These are phyloP conservation scores for Naegleria lovaniensis DNA, from an alignment of 208 protist genomes.

Conservation along the genomic window DNA sequence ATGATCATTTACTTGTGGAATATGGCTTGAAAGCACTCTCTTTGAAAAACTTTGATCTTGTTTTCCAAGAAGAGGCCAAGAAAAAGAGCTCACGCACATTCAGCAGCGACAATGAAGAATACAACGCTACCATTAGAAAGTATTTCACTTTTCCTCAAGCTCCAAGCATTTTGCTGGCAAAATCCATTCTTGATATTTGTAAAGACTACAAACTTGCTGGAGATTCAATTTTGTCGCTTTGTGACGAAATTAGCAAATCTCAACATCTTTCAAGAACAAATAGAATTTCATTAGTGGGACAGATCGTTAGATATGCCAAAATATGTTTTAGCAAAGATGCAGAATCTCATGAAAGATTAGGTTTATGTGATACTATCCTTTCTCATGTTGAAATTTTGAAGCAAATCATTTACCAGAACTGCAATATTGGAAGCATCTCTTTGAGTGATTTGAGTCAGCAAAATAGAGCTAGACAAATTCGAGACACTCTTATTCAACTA, in stretches of 20 bases:
- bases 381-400: background rate
- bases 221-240: background rate
- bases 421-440: background rate
- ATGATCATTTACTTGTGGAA: background rate
- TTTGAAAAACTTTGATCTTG: background rate
- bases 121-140: background rate
- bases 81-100: background rate
- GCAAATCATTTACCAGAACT: background rate
- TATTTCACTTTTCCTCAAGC: background rate
- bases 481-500: background rate
- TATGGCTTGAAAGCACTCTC: background rate
- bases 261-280: background rate
- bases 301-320: background rate
- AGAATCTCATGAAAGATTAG: background rate
- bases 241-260: background rate
- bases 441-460: conserved; percentile 9
- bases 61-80: background rate
- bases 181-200: background rate
- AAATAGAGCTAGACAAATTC: background rate
- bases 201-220: background rate
- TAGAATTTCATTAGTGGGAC: background rate
- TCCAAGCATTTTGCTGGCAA: background rate
- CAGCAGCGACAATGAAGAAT: background rate
- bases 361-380: background rate
- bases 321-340: background rate